Conservation (phyloP, 2,329 filamentous ascomycete species). For the Fusarium denticulatum region DNA sequence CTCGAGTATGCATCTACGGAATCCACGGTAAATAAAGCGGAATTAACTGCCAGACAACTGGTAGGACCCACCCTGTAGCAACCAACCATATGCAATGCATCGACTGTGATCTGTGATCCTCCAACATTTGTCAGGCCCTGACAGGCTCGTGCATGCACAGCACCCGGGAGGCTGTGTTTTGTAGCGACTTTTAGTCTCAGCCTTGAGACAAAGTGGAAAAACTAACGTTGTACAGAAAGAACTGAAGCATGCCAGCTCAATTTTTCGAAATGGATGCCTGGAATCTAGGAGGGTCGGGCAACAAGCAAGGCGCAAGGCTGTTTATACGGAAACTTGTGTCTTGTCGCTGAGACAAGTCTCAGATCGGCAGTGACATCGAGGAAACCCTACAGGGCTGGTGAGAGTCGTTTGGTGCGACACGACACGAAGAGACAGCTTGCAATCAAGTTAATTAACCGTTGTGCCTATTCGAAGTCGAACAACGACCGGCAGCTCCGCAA, state of each 20-base stretch:
- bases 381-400: constrained; percentile 42
- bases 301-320: constrained; percentile 6
- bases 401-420: not conserved
- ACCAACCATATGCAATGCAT: not conserved
- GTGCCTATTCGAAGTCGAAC: constrained; percentile 25
- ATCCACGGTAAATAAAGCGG: not conserved
- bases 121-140: constrained; percentile 12
- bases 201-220: constrained; percentile 43
- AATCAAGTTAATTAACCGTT: constrained; percentile 1
- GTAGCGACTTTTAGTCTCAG: constrained; percentile 36
- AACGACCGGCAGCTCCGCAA: constrained; percentile 25
- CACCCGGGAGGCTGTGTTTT: constrained; percentile 29
- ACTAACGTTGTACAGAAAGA: constrained; percentile 5
- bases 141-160: constrained; percentile 19
- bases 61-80: not conserved
- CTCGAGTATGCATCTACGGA: not conserved
- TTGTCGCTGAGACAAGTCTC: constrained; percentile 35
- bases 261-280: constrained; percentile 13
- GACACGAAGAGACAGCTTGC: not conserved
- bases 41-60: not conserved
- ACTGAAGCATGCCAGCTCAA: constrained; percentile 7
- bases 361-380: constrained; percentile 36
- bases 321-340: not conserved
- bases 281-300: constrained; percentile 1
- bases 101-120: constrained; percentile 15